Conservation (phyloP, 2,329 filamentous ascomycete species). For the Trichothecium roseum region DNA sequence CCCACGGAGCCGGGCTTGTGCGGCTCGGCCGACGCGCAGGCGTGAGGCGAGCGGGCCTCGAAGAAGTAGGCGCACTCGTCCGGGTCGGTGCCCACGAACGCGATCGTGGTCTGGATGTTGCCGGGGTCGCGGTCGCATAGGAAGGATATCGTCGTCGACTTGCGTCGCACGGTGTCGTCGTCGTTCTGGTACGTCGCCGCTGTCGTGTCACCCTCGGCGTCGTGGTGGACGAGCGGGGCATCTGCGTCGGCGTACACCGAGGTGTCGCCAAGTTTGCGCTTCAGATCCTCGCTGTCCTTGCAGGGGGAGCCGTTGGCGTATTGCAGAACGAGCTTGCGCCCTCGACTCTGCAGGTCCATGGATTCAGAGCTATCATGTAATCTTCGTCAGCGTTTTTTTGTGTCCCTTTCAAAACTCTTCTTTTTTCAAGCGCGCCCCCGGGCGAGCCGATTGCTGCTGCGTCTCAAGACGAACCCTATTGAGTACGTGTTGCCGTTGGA, state of each 20-base stretch:
- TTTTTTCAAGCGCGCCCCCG: no score
- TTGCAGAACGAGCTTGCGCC: constrained; percentile 66
- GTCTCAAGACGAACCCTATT: constrained; percentile 52
- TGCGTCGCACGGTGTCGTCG: constrained; percentile 34
- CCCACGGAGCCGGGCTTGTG: constrained; percentile 64
- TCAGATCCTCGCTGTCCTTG: constrained; percentile 26
- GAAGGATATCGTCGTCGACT: constrained; percentile 84
- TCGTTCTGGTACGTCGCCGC: constrained; percentile 11
- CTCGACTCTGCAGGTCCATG: constrained; percentile 44
- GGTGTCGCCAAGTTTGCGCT: neutral
- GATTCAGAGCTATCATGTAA: constrained; percentile 34
- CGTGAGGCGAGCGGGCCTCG: constrained; percentile 76
- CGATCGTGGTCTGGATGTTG: constrained; percentile 56
- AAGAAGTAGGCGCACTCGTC: constrained; percentile 96
- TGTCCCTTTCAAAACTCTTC: constrained; percentile 4
- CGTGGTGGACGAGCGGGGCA: constrained; percentile 12
- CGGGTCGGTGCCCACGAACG: constrained; percentile 73
- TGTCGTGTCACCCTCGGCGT: constrained; percentile 17
- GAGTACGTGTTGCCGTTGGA: constrained; percentile 57
- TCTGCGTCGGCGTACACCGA: neutral
- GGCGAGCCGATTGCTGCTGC: no score
- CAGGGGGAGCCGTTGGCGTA: constrained; percentile 72
- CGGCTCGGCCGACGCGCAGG: constrained; percentile 59
- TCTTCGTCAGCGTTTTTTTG: constrained; percentile 1
- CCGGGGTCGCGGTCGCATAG: constrained; percentile 80